Evolutionary conservation across 371 early-diverging fungal genomes (phyloP).

Genomic region (Mortierella sp.): DNA sequence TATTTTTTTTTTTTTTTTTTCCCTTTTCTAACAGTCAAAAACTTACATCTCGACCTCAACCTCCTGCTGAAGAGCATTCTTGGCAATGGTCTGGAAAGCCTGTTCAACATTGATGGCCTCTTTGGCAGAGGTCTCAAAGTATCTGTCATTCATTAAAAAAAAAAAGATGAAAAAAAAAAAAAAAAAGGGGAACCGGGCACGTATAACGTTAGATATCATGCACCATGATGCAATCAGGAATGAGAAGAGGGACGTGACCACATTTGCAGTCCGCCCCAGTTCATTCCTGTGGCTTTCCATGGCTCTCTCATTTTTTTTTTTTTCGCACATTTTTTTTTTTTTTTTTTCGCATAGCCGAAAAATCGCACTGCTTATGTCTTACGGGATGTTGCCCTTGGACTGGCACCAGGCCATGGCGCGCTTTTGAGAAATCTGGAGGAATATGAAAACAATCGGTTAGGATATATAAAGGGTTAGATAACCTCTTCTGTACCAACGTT

Average conservation of each 20-base stretch:
- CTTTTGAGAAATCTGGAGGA: slow-evolving; percentile 80
- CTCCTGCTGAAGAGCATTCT: slow-evolving; percentile 93
- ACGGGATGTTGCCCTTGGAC: slow-evolving; percentile 94
- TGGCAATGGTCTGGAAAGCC: slow-evolving; percentile 96
- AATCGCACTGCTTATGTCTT: slow-evolving; percentile 29
- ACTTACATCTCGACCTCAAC: slow-evolving; percentile 87
- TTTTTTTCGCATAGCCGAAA: neutral
- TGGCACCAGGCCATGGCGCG: slow-evolving; percentile 96
- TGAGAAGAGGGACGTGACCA: too few relatives aligned
- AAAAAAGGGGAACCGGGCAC: neutral
- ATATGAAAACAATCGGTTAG: too few relatives aligned
- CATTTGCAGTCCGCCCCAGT: too few relatives aligned
- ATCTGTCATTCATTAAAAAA: slow-evolving; percentile 54
- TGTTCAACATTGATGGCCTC: slow-evolving; percentile 97
- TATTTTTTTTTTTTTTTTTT: too few relatives aligned
- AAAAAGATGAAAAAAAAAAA: slow-evolving; percentile 16
- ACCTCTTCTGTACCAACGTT: neutral
- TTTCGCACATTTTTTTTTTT: neutral
- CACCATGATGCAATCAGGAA: too few relatives aligned
- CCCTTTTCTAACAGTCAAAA: slow-evolving; percentile 5
- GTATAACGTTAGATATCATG: too few relatives aligned
- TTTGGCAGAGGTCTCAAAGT: slow-evolving; percentile 98
- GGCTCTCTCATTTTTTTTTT: neutral
- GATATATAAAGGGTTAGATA: neutral
- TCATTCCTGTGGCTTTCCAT: too few relatives aligned